phyloP scores from a whole-genome alignment of 768 basidiomycete species.

The Amanita rimosa region DNA sequence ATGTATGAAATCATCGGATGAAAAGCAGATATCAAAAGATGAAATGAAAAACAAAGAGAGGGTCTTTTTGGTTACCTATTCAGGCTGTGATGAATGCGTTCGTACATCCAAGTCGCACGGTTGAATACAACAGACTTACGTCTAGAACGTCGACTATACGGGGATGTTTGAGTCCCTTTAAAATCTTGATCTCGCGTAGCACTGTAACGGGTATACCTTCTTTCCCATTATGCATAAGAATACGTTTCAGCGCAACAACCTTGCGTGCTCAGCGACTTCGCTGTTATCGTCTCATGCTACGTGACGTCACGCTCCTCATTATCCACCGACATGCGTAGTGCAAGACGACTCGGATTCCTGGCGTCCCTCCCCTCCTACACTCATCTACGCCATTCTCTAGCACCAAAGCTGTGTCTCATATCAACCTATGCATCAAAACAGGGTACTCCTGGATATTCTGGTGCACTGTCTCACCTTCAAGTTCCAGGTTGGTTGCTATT shows the following conservation, averaged over 20 bases:
- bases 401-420: too few species aligned
- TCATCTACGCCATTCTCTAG: too few species aligned
- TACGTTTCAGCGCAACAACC: slow-evolving; percentile 83
- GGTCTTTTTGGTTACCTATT: slow-evolving; percentile 54
- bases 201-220: slow-evolving; percentile 98
- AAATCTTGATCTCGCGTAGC: slow-evolving; percentile 90
- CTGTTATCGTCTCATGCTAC: slow-evolving; percentile 30
- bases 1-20: too few species aligned
- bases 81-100: background rate
- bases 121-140: slow-evolving; percentile 48
- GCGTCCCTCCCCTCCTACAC: too few species aligned
- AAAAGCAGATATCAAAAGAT: too few species aligned
- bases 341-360: too few species aligned
- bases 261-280: slow-evolving; percentile 68
- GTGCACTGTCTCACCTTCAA: too few species aligned
- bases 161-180: slow-evolving; percentile 81
- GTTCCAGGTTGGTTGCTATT: slow-evolving; percentile 17
- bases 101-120: background rate
- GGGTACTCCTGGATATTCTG: too few species aligned
- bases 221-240: slow-evolving; percentile 93
- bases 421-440: too few species aligned
- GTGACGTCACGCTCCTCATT: too few species aligned
- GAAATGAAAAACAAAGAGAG: too few species aligned
- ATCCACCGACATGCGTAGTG: too few species aligned
- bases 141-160: slow-evolving; percentile 83